Base-by-base conservation (phyloP, 345 rosid genomes). In the Zanthoxylum bungeanum region DNA sequence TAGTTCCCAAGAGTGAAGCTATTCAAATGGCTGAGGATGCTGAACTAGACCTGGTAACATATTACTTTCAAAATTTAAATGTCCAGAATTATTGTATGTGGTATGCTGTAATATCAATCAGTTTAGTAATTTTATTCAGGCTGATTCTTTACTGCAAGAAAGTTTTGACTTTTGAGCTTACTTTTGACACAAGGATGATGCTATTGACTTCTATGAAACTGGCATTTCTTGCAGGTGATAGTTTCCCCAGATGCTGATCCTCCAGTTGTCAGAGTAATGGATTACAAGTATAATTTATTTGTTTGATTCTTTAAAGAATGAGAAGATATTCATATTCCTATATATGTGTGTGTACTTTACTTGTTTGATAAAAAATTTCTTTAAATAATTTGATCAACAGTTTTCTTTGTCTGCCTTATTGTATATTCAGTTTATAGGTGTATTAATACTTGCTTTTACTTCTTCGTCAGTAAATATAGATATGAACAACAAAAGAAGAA, bases 171-270 rank as follows among this genome's bases (percentile, higher is more conserved):
- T 40, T 27, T 56, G 49, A 51, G 53, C n/a, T 76, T 74, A 36
- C 33, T 58, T 9, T 27, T 19, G 46, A 27, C 8, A 6, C 9
- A 50, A 24, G 50, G 60, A n/a, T 55, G 55, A n/a, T 14, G 42
- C 28, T 44, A 30, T 37, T 37, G 47, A 19, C 68, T 60, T 25
- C 4, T 60, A 9, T 36, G 44, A 74, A 52, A 37, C 44, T 52
- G 64, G 50, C 73, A 33, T 66, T 70, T 78, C 70, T 73, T 81
- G 75, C 81, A 95, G 99, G 96, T 95, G 68, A 84, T 95, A 67
- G 47, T 92, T 50, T 90, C 98, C 44, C 93, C 98, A 14, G 96
- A 95, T 76, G 95, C 97, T 7, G 96, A 95, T 80, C 99, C 99
- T 73, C 99, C 96, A 0, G 97, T 92, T 75, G 84, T 92, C 77